Percentiles rank a stretch among this genome's conserved stretches.
These are phyloP conservation scores for Tritrichomonas foetus DNA, from an alignment of 208 protist species.

Conservation along the genomic window DNA sequence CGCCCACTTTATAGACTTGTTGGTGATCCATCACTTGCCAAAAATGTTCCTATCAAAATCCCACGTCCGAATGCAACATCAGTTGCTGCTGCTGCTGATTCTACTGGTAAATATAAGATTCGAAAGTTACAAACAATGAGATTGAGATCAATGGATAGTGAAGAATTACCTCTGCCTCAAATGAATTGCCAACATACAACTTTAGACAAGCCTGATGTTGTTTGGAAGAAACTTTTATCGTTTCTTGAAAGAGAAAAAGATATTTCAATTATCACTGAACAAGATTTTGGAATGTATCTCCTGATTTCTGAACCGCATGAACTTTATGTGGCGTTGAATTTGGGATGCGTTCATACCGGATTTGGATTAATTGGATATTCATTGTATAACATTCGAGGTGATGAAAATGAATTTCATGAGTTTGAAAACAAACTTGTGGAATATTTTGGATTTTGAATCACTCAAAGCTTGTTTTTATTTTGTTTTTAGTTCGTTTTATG, in stretches of 20 bases:
- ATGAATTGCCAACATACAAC: conserved; percentile 22
- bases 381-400: not conserved
- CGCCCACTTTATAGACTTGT: too few relatives aligned
- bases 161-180: not conserved
- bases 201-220: not conserved
- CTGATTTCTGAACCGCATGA: not conserved
- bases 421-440: not conserved
- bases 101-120: not conserved
- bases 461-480: too few relatives aligned
- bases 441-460: not conserved
- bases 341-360: not conserved
- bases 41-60: too few relatives aligned
- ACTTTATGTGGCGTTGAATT: not conserved
- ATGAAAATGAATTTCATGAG: not conserved
- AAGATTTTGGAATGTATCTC: not conserved
- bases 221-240: not conserved
- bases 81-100: not conserved
- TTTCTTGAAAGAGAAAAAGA: conserved; percentile 16
- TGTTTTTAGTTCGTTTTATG: too few relatives aligned
- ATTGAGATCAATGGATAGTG: not conserved
- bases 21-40: too few relatives aligned
- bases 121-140: not conserved
- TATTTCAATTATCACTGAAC: conserved; percentile 9
- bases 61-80: not conserved
- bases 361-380: conserved; percentile 27